A percentile compares a stretch with the other conserved stretches of the same genome.
These are phyloP conservation scores for Xylaria venustula DNA, from an alignment of 495 filamentous ascomycete genomes.

Conservation along the genomic window DNA sequence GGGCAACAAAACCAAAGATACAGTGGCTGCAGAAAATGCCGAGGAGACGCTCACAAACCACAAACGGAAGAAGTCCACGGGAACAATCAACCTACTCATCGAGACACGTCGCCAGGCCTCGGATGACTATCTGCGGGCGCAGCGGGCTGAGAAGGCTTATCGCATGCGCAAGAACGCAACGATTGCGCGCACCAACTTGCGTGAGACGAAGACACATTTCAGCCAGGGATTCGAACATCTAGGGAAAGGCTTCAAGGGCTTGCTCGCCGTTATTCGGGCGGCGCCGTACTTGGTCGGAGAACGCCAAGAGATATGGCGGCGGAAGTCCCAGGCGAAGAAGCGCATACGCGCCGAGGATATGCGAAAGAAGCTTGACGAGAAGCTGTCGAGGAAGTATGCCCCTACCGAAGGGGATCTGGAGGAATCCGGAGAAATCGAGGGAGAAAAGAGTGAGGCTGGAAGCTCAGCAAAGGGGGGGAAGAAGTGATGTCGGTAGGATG, in stretches of 20 bases:
- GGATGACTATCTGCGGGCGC: slow-evolving; percentile 21
- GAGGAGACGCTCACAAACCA: not conserved
- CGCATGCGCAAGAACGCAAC: slow-evolving; percentile 26
- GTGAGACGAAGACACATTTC: slow-evolving; percentile 28
- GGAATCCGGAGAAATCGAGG: not conserved
- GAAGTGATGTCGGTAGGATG: not conserved
- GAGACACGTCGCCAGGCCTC: slow-evolving; percentile 23
- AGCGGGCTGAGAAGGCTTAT: slow-evolving; percentile 30
- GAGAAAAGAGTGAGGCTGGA: not conserved
- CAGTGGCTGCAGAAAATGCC: not conserved
- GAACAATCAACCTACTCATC: slow-evolving; percentile 31
- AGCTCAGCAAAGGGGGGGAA: not conserved
- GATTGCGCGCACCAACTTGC: slow-evolving; percentile 22
- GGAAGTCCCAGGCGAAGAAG: slow-evolving; percentile 6
- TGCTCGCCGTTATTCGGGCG: slow-evolving; percentile 12
- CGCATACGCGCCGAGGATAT: slow-evolving; percentile 11
- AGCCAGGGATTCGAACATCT: slow-evolving; percentile 24
- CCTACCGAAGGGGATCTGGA: not conserved
- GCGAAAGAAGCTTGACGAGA: slow-evolving; percentile 19
- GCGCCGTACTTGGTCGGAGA: slow-evolving; percentile 22
- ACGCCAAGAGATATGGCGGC: slow-evolving; percentile 11
- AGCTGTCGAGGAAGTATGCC: not conserved
- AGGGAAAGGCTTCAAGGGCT: slow-evolving; percentile 15
- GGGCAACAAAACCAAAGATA: not conserved
- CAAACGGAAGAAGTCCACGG: slow-evolving; percentile 6